Percentiles rank a stretch among this genome's conserved stretches.
phyloP scores from a whole-genome alignment of 2,329 filamentous ascomycete genomes.

The Diaporthe nobilis region DNA sequence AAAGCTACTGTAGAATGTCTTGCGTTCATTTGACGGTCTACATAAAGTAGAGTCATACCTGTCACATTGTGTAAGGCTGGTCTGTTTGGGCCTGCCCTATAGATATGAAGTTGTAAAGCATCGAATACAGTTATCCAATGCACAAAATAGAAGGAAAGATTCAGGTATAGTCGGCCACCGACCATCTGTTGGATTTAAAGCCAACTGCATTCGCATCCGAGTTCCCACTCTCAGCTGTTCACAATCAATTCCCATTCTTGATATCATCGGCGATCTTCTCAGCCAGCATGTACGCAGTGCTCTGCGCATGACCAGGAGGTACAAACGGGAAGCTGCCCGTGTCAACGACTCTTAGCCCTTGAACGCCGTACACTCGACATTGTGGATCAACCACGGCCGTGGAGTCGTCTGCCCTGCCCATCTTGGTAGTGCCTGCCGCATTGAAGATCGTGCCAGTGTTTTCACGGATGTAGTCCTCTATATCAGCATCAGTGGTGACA shows the following conservation, averaged over 20 bases:
- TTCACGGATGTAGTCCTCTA: constrained; percentile 44
- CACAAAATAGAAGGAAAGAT: not conserved
- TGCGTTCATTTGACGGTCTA: not conserved
- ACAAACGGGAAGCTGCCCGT: constrained; percentile 63
- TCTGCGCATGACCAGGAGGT: constrained; percentile 62
- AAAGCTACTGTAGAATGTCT: not conserved
- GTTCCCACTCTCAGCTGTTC: not conserved
- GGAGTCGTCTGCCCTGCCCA: constrained; percentile 54
- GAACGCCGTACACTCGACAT: constrained; percentile 62
- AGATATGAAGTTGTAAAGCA: not conserved
- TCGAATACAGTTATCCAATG: not conserved
- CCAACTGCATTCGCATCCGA: not conserved
- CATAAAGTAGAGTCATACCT: not conserved
- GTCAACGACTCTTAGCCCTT: constrained; percentile 61
- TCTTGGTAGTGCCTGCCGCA: constrained; percentile 58
- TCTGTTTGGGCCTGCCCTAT: not conserved
- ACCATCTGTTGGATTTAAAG: no score
- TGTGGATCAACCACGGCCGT: constrained; percentile 59
- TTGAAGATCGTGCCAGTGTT: constrained; percentile 49
- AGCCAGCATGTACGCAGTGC: constrained; percentile 65
- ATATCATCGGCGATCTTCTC: constrained; percentile 55
- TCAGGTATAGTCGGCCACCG: not conserved
- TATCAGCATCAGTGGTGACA: constrained; percentile 46
- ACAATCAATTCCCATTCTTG: not conserved
- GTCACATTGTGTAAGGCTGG: not conserved